Percentiles rank a stretch among this genome's conserved stretches.
Conservation (phyloP, 1,284 basidiomycete genomes). For the Heterobasidion irregulare region DNA sequence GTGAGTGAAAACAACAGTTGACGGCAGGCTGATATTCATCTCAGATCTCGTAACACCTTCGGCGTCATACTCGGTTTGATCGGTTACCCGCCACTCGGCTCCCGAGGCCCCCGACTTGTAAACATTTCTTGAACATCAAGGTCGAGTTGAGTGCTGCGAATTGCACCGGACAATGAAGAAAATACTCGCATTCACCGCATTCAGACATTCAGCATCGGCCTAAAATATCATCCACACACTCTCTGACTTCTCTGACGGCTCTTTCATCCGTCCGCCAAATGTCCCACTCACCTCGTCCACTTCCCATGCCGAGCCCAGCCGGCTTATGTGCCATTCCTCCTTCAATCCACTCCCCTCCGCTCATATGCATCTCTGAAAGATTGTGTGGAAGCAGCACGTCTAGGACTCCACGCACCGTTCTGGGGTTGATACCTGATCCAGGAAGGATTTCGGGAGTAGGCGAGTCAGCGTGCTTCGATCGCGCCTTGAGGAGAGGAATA, state of each 20-base stretch:
- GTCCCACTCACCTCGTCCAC: slow-evolving; percentile 49
- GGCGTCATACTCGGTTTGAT: too few relatives aligned
- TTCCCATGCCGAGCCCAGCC: slow-evolving; percentile 64
- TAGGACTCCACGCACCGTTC: slow-evolving; percentile 40
- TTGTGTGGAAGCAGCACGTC: slow-evolving; percentile 42
- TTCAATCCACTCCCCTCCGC: slow-evolving; percentile 55
- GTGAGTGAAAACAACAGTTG: too few relatives aligned
- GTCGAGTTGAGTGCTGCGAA: too few relatives aligned
- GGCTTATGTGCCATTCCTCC: slow-evolving; percentile 41
- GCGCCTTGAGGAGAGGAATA: slow-evolving; percentile 27
- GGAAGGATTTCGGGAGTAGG: slow-evolving; percentile 44
- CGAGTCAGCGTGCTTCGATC: neutral
- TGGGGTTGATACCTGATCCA: slow-evolving; percentile 62
- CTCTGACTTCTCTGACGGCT: slow-evolving; percentile 43
- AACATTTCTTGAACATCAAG: too few relatives aligned
- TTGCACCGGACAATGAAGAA: too few relatives aligned
- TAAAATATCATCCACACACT: slow-evolving; percentile 28
- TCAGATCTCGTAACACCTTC: too few relatives aligned
- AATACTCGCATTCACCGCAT: neutral
- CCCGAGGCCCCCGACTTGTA: too few relatives aligned
- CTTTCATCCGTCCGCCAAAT: slow-evolving; percentile 55
- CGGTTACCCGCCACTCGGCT: too few relatives aligned
- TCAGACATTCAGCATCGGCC: neutral
- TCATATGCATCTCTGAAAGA: slow-evolving; percentile 61
- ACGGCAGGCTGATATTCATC: too few relatives aligned